phyloP scores from a whole-genome alignment of 1,284 basidiomycete species.

The Ceratobasidium theobromae region DNA sequence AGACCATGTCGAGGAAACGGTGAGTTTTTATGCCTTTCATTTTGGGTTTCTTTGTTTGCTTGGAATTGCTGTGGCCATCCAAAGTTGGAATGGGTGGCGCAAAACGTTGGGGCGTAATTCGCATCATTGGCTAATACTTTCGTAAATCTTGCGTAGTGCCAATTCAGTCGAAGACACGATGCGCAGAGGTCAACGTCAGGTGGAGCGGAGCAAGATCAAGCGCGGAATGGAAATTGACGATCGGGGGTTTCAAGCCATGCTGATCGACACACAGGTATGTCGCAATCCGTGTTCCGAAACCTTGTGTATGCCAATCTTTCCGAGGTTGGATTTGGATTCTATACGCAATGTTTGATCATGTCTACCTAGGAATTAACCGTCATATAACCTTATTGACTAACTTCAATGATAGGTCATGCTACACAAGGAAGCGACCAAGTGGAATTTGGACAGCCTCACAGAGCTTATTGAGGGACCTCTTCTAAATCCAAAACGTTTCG shows the following conservation, averaged over 20 bases:
- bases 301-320: no score
- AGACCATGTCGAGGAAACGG: conserved; percentile 45
- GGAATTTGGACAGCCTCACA: conserved; percentile 87
- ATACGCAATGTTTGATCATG: neutral
- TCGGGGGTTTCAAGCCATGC: conserved; percentile 76
- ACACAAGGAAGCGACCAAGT: conserved; percentile 87
- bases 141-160: conserved; percentile 53
- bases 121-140: conserved; percentile 17
- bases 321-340: conserved; percentile 30
- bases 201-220: conserved; percentile 87
- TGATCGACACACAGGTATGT: conserved; percentile 80
- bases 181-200: conserved; percentile 83
- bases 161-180: conserved; percentile 87
- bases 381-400: conserved; percentile 29
- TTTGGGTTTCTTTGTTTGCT: no score
- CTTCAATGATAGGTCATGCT: conserved; percentile 65
- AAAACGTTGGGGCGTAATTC: neutral
- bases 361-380: neutral
- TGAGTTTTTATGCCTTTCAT: conserved; percentile 14
- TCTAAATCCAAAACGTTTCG: conserved; percentile 88
- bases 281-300: neutral
- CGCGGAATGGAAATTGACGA: conserved; percentile 93
- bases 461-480: conserved; percentile 93
- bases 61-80: neutral
- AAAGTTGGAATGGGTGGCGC: neutral